Percentiles rank a stretch among this genome's conserved stretches.
These are phyloP conservation scores for Trichoderma polysporum DNA, from an alignment of 2,329 filamentous ascomycete species.

Conservation along the genomic window DNA sequence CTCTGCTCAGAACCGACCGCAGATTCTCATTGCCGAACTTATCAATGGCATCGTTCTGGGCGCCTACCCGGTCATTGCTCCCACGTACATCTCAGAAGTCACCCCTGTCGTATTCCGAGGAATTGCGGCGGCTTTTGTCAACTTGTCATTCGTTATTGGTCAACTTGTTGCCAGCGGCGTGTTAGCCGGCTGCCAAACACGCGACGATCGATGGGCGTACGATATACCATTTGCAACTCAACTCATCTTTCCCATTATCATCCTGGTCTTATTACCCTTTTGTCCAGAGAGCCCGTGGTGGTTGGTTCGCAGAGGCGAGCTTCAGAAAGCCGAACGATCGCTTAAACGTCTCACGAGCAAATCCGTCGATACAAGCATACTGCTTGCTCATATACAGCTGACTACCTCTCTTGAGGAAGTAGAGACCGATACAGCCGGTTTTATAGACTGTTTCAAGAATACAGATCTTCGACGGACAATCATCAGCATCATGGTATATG, in stretches of 20 bases:
- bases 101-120: slow-evolving; percentile 39
- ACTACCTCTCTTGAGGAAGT: background rate
- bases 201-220: slow-evolving; percentile 43
- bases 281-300: slow-evolving; percentile 37
- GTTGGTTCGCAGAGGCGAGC: slow-evolving; percentile 39
- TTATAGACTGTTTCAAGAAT: background rate
- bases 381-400: background rate
- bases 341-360: background rate
- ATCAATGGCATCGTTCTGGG: slow-evolving; percentile 48
- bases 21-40: slow-evolving; percentile 44
- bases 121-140: slow-evolving; percentile 46
- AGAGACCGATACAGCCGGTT: background rate
- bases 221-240: slow-evolving; percentile 35
- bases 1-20: slow-evolving; percentile 40
- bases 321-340: slow-evolving; percentile 16
- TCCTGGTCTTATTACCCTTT: slow-evolving; percentile 28
- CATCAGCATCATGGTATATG: background rate
- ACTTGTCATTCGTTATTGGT: slow-evolving; percentile 48
- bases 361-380: background rate
- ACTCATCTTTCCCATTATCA: slow-evolving; percentile 21
- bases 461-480: background rate
- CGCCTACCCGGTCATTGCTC: slow-evolving; percentile 43
- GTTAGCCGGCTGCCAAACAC: slow-evolving; percentile 28
- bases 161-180: slow-evolving; percentile 43
- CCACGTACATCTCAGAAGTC: slow-evolving; percentile 48